A percentile compares a stretch with the other conserved stretches of the same genome.
phyloP scores from a whole-genome alignment of 2,329 filamentous ascomycete species.

The Emmonsia crescens region DNA sequence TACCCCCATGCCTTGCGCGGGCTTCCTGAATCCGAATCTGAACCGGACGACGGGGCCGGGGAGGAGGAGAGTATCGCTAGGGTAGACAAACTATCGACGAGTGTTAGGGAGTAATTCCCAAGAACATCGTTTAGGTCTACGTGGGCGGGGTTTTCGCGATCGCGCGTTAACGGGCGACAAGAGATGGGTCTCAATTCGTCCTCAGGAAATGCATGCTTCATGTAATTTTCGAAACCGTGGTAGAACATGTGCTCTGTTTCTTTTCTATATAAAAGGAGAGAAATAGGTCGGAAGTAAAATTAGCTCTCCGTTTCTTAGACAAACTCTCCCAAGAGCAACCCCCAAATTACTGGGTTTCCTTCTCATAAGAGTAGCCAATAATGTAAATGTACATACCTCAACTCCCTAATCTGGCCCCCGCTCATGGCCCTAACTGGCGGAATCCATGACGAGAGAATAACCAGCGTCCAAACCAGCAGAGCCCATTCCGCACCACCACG shows the following conservation, averaged over 20 bases:
- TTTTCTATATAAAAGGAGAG: slow-evolving; percentile 20
- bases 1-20: slow-evolving; percentile 51
- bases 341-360: background rate
- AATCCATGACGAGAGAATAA: slow-evolving; percentile 28
- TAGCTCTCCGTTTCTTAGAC: background rate
- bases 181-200: slow-evolving; percentile 85
- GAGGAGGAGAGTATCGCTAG: slow-evolving; percentile 82
- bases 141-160: slow-evolving; percentile 65
- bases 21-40: background rate
- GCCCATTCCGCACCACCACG: slow-evolving; percentile 1
- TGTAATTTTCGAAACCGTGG: slow-evolving; percentile 93
- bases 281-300: background rate
- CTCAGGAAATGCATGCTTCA: slow-evolving; percentile 86
- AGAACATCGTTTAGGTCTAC: slow-evolving; percentile 89
- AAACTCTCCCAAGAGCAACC: background rate
- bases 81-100: slow-evolving; percentile 91
- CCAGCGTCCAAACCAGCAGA: slow-evolving; percentile 19
- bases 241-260: slow-evolving; percentile 69
- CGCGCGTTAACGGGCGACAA: slow-evolving; percentile 73
- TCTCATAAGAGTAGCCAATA: background rate
- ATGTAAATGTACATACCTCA: slow-evolving; percentile 21
- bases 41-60: slow-evolving; percentile 43
- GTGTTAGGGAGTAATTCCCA: slow-evolving; percentile 90
- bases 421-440: slow-evolving; percentile 26
- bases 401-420: slow-evolving; percentile 24